Evolutionary conservation across 108 stramenopile species (phyloP).

Genomic region (Licmophora abbreviata): DNA sequence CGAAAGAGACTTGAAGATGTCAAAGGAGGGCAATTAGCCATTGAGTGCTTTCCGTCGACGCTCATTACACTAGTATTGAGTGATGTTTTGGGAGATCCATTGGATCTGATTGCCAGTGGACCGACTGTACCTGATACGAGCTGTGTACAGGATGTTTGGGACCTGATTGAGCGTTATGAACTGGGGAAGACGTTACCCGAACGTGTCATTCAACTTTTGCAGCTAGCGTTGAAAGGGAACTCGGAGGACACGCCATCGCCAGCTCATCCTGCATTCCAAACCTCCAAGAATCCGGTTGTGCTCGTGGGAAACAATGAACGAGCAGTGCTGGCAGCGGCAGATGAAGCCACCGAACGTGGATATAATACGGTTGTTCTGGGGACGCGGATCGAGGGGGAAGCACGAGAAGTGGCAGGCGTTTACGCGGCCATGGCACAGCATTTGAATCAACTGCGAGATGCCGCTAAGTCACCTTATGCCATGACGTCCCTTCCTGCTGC

Average conservation of each 20-base stretch:
- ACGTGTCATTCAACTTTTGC: constrained; percentile 19
- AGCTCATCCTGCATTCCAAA: constrained; percentile 39
- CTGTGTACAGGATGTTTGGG: constrained; percentile 49
- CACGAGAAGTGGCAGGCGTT: constrained; percentile 51
- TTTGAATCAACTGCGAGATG: constrained; percentile 8
- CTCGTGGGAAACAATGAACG: constrained; percentile 76
- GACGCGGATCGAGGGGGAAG: constrained; percentile 71
- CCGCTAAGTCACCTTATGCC: constrained; percentile 2
- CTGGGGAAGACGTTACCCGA: constrained; percentile 18
- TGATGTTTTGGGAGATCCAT: constrained; percentile 82
- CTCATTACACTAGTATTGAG: constrained; percentile 50
- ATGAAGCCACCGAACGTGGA: constrained; percentile 46
- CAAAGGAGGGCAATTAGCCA: constrained; percentile 70
- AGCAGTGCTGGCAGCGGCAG: constrained; percentile 68
- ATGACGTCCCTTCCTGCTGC: constrained; percentile 47
- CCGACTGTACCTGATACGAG: constrained; percentile 73
- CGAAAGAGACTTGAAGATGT: constrained; percentile 70
- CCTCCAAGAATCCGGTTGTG: constrained; percentile 29
- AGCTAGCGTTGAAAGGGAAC: constrained; percentile 18
- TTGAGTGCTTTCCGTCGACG: constrained; percentile 44
- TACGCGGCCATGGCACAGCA: constrained; percentile 69
- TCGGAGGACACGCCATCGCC: constrained; percentile 44
- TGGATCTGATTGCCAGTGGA: constrained; percentile 83
- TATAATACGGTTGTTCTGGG: constrained; percentile 73
- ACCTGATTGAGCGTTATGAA: constrained; percentile 43